phyloP scores from a whole-genome alignment of 2,329 filamentous ascomycete genomes.

The Fusarium sp. region DNA sequence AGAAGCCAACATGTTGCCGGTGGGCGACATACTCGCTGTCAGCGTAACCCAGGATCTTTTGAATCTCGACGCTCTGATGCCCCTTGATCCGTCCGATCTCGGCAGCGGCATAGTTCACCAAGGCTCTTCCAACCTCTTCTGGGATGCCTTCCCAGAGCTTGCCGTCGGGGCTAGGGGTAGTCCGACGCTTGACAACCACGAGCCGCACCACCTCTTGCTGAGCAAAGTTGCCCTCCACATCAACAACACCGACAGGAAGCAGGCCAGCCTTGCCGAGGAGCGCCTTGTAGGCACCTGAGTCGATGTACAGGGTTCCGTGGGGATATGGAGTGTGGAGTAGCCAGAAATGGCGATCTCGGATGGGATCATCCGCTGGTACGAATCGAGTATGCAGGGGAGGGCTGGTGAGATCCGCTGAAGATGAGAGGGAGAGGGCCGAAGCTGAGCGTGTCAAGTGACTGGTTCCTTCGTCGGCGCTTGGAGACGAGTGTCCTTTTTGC shows the following conservation, averaged over 20 bases:
- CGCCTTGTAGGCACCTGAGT: slow-evolving; percentile 86
- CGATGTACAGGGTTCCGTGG: slow-evolving; percentile 92
- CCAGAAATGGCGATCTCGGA: slow-evolving; percentile 97
- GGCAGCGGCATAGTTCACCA: slow-evolving; percentile 91
- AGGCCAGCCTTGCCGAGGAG: slow-evolving; percentile 87
- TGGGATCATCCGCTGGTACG: slow-evolving; percentile 84
- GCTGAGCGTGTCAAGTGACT: slow-evolving; percentile 55
- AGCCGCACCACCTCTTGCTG: slow-evolving; percentile 94
- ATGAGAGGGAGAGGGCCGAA: slow-evolving; percentile 55
- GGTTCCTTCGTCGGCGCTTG: slow-evolving; percentile 44
- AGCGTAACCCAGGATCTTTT: slow-evolving; percentile 84
- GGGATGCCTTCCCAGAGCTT: slow-evolving; percentile 64
- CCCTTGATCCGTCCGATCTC: slow-evolving; percentile 91
- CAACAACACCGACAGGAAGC: slow-evolving; percentile 89
- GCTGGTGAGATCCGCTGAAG: slow-evolving; percentile 47
- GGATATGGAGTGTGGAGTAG: slow-evolving; percentile 91
- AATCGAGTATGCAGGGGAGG: slow-evolving; percentile 92
- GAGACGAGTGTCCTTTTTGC: slow-evolving; percentile 31
- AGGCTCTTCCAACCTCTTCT: slow-evolving; percentile 84
- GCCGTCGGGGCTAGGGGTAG: slow-evolving; percentile 54
- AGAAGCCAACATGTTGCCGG: slow-evolving; percentile 87
- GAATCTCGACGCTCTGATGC: slow-evolving; percentile 83
- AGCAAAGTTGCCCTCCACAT: slow-evolving; percentile 87
- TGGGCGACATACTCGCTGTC: slow-evolving; percentile 95
- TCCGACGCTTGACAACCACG: slow-evolving; percentile 77